Evolutionary conservation across 2,329 filamentous ascomycete species (phyloP).

Genomic region (Neocucurbitaria cava): DNA sequence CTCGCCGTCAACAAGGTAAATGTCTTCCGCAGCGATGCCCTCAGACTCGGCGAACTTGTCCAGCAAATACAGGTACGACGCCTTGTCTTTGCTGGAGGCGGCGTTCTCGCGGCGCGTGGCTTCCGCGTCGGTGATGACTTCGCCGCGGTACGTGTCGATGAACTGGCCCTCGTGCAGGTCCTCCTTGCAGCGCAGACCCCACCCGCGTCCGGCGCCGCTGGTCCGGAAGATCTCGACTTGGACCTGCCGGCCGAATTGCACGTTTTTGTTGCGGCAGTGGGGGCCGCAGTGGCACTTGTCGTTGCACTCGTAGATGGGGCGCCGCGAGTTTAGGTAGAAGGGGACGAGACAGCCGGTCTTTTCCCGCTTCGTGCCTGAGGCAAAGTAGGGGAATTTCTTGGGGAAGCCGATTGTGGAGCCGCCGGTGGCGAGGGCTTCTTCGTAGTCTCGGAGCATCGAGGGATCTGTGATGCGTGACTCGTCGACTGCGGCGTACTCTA

Average conservation of each 20-base stretch:
- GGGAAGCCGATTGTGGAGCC: conserved; percentile 48
- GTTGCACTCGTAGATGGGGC: conserved; percentile 81
- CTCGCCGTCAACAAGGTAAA: conserved; percentile 68
- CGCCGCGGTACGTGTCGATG: conserved; percentile 78
- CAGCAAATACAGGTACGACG: conserved; percentile 79
- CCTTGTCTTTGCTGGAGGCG: conserved; percentile 66
- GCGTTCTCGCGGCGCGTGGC: conserved; percentile 68
- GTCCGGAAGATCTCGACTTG: conserved; percentile 81
- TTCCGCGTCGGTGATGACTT: conserved; percentile 60
- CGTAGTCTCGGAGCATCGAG: conserved; percentile 30
- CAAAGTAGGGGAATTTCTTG: conserved; percentile 68
- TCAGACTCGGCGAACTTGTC: conserved; percentile 77
- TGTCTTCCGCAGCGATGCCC: conserved; percentile 52
- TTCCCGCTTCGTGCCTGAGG: conserved; percentile 36
- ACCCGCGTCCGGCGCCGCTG: conserved; percentile 68
- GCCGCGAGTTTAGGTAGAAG: conserved; percentile 53
- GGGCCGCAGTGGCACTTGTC: conserved; percentile 69
- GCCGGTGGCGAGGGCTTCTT: conserved; percentile 20
- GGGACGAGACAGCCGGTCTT: conserved; percentile 42
- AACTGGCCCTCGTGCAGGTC: conserved; percentile 76
- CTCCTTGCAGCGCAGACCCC: conserved; percentile 73
- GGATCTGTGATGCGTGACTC: conserved; percentile 43
- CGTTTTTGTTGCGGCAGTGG: conserved; percentile 75
- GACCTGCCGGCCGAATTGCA: conserved; percentile 74
- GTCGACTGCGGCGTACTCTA: conserved; percentile 66